Evolutionary conservation across 331 rosid species (phyloP), one percentile per base, ranked within the genome.

Genomic region (Malus hybrid): DNA sequence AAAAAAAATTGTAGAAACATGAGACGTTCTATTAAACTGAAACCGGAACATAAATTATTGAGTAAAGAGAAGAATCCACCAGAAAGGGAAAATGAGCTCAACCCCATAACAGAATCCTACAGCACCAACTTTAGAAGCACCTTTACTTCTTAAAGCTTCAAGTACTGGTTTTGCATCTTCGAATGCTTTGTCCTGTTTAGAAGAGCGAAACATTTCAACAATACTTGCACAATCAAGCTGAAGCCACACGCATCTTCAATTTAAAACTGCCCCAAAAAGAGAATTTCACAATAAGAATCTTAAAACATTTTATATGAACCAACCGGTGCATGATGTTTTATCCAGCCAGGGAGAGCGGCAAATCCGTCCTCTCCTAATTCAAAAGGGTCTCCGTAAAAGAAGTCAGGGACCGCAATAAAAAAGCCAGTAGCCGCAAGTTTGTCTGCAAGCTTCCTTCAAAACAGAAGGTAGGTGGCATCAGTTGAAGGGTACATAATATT

Each of bases 31-130:
- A 14, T 65, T 34, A n/a, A 36, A 65, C 52, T 18, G 29, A 44
- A 73, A 4, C 33, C 10, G 2, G 13, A 33, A 19, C 27, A 2
- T 36, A 20, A 61, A 68, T 19, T 2, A 50, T 6, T 3, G 31
- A 10, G 27, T 34, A 5, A 65, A 27, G n/a, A 29, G 2, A 2
- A 4, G 46, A 39, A 39, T 39, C 46, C 46, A 39, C 46, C 14
- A 13, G 27, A 9, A 31, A 54, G 19, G 5, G 24, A 32, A 68
- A 44, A 54, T 32, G 52, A 63, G 83, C 89, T 87, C 82, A 88
- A 93, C 96, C 18, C 94, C 97, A 88, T 88, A 88, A 78, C 97
- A 94, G 81, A 91, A 85, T 73, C 90, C 93, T 13, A 65, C 96
- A 60, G 92, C 92, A 54, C 95, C 97, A 0, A 91, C 67, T 12